Evolutionary conservation across 2,329 filamentous ascomycete genomes (phyloP).

Genomic region (Cytospora piceae): DNA sequence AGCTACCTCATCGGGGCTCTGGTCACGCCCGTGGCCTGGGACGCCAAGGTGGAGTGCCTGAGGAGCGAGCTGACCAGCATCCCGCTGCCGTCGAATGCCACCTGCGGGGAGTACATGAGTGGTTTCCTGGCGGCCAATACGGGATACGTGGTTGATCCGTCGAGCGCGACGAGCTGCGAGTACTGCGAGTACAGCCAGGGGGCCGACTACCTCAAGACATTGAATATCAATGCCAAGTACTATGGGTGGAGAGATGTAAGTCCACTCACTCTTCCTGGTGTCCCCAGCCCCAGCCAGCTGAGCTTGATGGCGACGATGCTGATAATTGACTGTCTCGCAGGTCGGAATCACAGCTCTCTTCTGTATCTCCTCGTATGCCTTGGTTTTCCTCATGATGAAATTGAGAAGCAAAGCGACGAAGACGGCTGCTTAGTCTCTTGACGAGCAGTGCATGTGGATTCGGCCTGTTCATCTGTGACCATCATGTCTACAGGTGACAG

Average conservation of each 20-base stretch:
- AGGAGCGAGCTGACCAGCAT: slow-evolving; percentile 56
- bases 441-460: not conserved
- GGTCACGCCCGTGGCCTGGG: slow-evolving; percentile 57
- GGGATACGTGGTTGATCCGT: slow-evolving; percentile 62
- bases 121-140: slow-evolving; percentile 43
- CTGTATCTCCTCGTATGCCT: slow-evolving; percentile 45
- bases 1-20: slow-evolving; percentile 63
- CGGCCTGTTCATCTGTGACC: no score
- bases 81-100: slow-evolving; percentile 53
- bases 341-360: slow-evolving; percentile 47
- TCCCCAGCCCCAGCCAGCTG: no score
- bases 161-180: slow-evolving; percentile 56
- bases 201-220: slow-evolving; percentile 60
- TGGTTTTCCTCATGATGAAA: slow-evolving; percentile 54
- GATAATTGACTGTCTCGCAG: slow-evolving; percentile 54
- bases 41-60: slow-evolving; percentile 49
- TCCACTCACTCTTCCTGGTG: not conserved
- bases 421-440: slow-evolving; percentile 31
- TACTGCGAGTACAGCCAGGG: slow-evolving; percentile 65
- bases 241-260: slow-evolving; percentile 65
- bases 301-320: slow-evolving; percentile 37
- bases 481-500: no score
- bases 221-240: slow-evolving; percentile 64
- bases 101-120: slow-evolving; percentile 58
- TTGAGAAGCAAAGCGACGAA: slow-evolving; percentile 52